A percentile compares a stretch with the other conserved stretches of the same genome.
Evolutionary conservation across 805 yeast species (phyloP).

Genomic region (Saturnispora galanensis): DNA sequence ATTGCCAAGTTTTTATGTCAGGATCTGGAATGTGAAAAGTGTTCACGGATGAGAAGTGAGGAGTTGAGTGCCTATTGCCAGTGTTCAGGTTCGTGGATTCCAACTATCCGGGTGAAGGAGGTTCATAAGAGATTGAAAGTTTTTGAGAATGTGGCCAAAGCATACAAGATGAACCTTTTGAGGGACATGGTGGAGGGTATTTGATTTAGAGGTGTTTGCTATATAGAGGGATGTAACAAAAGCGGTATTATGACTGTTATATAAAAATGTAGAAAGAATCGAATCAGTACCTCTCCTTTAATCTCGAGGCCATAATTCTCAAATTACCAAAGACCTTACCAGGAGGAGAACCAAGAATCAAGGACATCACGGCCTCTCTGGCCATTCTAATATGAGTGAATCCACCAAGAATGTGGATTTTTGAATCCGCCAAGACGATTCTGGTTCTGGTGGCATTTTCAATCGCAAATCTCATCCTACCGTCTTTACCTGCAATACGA

Average conservation of each 20-base stretch:
- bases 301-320: conserved; percentile 92
- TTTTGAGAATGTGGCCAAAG: conserved; percentile 49
- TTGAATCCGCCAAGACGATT: conserved; percentile 93
- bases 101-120: conserved; percentile 37
- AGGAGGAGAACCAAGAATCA: conserved; percentile 96
- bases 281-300: conserved; percentile 82
- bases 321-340: conserved; percentile 96
- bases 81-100: conserved; percentile 84
- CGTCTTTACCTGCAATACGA: conserved; percentile 99
- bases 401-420: conserved; percentile 94
- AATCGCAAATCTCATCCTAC: conserved; percentile 96
- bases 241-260: background rate
- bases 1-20: conserved; percentile 61
- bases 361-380: conserved; percentile 90
- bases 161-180: conserved; percentile 52
- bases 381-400: conserved; percentile 97
- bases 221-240: background rate
- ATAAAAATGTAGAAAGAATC: background rate
- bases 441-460: conserved; percentile 98
- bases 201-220: background rate
- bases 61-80: conserved; percentile 66
- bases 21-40: conserved; percentile 73
- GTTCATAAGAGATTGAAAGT: conserved; percentile 37
- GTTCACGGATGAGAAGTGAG: conserved; percentile 55
- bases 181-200: conserved; percentile 22